Evolutionary conservation across 306 rosid species (phyloP), one percentile per base, ranked within the genome.

Genomic region (Quercus robur): DNA sequence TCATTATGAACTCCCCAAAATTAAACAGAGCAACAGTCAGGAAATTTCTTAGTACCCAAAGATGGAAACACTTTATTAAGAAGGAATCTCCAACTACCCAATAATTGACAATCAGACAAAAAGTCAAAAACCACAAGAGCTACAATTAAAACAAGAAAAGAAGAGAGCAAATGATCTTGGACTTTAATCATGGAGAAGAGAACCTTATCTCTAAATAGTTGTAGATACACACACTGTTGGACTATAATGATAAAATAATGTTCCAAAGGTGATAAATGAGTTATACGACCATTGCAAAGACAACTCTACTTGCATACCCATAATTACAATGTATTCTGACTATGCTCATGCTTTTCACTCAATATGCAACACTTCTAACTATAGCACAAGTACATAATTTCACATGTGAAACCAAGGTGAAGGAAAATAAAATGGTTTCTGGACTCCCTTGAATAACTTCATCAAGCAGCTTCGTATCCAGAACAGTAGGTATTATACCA

Each of bases 371-470:
- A 63, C 44, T 69, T 2, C 31, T 11, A 64, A 66, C 49, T 15
- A 66, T 6, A 31, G 21, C 21, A 30, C 46, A 31, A 66, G 44
- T 5, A 31, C 10, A 66, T 17, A 62, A 66, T 18, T 66, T 66
- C 13, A 66, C 9, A 66, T 30, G 49, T 25, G 23, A 31, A 31
- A 9, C 3, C 4, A 1, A 31, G 3, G 44, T 31, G 25, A 33
- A 31, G 49, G 71, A 6, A 20, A 31, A 31, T 66, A 31, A 31
- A 18, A 66, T 66, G 1, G 46, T 66, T 58, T 66, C 25, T 6
- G 3, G 76, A 78, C 81, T 73, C 56, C 88, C 98, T 83, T 85
- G 89, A 79, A 94, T 18, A 76, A 92, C 83, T 87, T 91, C 98
- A 38, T 94, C 90, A 11, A 92, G 88, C 56, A 92, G 12, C 49